These are phyloP conservation scores for Urtica urens DNA, from an alignment of 306 rosid genomes.

Conservation along the genomic window DNA sequence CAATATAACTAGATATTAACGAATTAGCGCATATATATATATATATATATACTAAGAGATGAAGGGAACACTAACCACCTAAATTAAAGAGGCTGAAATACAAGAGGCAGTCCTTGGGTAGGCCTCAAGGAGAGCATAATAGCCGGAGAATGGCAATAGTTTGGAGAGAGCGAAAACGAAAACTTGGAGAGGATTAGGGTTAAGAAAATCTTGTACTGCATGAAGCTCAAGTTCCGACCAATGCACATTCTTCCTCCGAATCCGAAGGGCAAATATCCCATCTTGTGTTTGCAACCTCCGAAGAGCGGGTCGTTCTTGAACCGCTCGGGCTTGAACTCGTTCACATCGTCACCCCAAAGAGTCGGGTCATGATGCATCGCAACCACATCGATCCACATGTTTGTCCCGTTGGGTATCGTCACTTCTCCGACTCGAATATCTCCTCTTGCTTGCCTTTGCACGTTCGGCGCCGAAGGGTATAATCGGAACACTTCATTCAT, in stretches of 20 bases:
- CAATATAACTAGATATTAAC: no score
- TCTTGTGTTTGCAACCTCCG: conserved; percentile 73
- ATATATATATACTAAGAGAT: no score
- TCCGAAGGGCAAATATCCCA: conserved; percentile 88
- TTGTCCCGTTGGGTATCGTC: conserved; percentile 62
- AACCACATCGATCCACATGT: conserved; percentile 78
- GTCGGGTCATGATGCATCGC: conserved; percentile 62
- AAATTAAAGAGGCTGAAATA: conserved; percentile 19
- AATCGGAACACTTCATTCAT: conserved; percentile 70
- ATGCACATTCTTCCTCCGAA: conserved; percentile 85
- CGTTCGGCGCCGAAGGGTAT: conserved; percentile 81
- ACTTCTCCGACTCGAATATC: conserved; percentile 41
- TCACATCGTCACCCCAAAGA: conserved; percentile 63
- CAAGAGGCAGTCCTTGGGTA: conserved; percentile 45
- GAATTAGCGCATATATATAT: no score
- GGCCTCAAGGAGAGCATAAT: conserved; percentile 67
- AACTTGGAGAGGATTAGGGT: conserved; percentile 55
- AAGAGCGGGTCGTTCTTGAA: conserved; percentile 32
- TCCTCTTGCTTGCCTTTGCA: conserved; percentile 67
- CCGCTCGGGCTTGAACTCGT: conserved; percentile 68
- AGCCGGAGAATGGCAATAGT: conserved; percentile 52
- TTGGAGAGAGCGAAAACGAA: conserved; percentile 43
- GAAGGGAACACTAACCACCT: no score
- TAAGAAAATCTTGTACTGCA: conserved; percentile 73
- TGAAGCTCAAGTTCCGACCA: conserved; percentile 59